Evolutionary conservation across 192 early-diverging fungal species (phyloP), one percentile per base, ranked within the genome.

Genomic region (Backusella circina): DNA sequence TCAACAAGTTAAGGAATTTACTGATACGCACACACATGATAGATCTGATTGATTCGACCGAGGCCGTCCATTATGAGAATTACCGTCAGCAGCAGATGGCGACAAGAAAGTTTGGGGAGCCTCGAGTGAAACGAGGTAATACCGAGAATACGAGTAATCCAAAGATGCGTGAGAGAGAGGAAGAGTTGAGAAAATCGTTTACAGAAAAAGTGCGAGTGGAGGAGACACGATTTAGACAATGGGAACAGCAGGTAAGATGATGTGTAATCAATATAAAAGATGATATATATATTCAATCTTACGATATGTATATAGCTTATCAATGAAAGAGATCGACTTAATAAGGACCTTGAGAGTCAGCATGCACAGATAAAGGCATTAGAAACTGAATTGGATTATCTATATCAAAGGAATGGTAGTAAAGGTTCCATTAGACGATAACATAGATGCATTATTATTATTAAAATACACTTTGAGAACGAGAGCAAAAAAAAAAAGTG

Each of bases 101-200:
- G 75, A 90, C 93, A 10, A 94, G 89, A 90, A 92, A 90, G 86
- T 95, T 90, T 87, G 93, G 93, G 74, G 94, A 89, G 88, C 91
- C 87, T 73, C 93, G 86, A 85, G 84, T 87, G 80, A 93, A 89
- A 80, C 92, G 91, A 79, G 82, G 83, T n/a, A 39, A 16, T 47
- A 18, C 6, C 0, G 44, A 47, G 5, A 47, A 0, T n/a, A 90
- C n/a, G n/a, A n/a, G 90, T 81, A 93, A 97, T 84, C 90, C 90
- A 77, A 96, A 96, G 85, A 97, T 98, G 93, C 95, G 97, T 85
- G 95, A 98, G 65, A 97, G 98, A 84, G 98, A 99, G 85, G 98
- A 98, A 77, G 90, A 88, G 50, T 89, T 99, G 80, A 89, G 97
- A 76, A 95, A 96, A 78, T 89, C 95, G 67, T 99, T 99, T 83